Conservation (phyloP, 306 rosid species). For the Acacia crassicarpa region DNA sequence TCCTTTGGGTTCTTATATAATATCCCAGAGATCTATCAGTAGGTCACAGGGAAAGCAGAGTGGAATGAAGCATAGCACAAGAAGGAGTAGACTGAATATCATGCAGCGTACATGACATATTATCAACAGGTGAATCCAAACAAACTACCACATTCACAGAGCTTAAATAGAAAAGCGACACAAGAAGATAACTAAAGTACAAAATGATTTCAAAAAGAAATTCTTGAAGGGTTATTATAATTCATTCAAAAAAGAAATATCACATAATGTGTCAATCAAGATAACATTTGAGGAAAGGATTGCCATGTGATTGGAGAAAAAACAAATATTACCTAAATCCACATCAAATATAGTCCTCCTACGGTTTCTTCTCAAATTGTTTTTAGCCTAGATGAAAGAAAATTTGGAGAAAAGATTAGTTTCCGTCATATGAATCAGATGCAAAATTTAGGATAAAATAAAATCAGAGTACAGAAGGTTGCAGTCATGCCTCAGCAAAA, state of each 20-base stretch:
- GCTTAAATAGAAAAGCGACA: neutral
- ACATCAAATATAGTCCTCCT: constrained; percentile 69
- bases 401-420: constrained; percentile 7
- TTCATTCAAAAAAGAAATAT: neutral
- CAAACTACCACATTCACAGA: neutral
- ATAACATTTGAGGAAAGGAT: neutral
- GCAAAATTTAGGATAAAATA: constrained; percentile 2
- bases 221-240: neutral
- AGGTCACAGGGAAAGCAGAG: constrained; percentile 1
- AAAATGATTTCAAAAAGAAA: neutral
- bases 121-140: neutral
- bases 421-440: constrained; percentile 1
- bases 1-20: neutral
- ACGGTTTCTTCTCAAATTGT: constrained; percentile 71
- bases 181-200: neutral
- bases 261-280: neutral
- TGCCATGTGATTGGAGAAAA: too few relatives aligned
- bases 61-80: neutral
- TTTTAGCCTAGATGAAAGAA: constrained; percentile 63
- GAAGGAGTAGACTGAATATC: neutral
- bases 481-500: constrained; percentile 67
- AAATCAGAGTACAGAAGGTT: neutral
- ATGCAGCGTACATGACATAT: neutral
- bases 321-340: constrained; percentile 87
- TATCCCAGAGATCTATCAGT: neutral